Evolutionary conservation across 345 rosid genomes (phyloP), one percentile per base, ranked within the genome.

Genomic region (Anastatica hierochuntica): DNA sequence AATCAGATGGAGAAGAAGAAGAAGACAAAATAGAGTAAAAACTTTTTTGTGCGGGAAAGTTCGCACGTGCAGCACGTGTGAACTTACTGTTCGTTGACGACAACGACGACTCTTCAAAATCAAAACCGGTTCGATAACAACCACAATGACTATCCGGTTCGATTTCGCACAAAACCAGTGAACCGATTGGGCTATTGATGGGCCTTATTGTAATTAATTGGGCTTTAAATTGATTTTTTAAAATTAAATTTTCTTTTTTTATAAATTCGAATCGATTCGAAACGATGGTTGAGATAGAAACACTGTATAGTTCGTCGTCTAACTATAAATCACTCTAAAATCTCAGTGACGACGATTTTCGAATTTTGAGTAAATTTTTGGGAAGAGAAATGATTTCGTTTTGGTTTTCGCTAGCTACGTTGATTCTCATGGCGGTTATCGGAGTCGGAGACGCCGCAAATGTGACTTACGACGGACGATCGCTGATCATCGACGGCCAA

Each of bases 401-500:
- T 42, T 14, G 4, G 10, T 35, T 21, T 21, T 58, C 54, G 4
- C 36, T 58, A 1, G 60, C 54, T 43, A 5, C 49, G 19, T 8
- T 66, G 48, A 30, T 51, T 50, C 45, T 68, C 45, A 7, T 19
- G 55, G 73, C 49, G 53, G 26, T 48, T 21, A 53, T 43, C 24
- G 17, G 27, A 29, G 37, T 19, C 8, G 57, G 35, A 30, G 16
- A 49, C 21, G 41, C 35, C 20, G 19, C 50, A 18, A 27, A 64
- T 59, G 53, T 74, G 14, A 74, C 79, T 0, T 88, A 77, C 42
- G 97, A 89, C 50, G 78, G 68, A 21, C 67, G 81, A 54, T 77
- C 94, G 8, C 43, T 83, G 49, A 75, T 79, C 70, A 60, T 85
- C 53, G 68, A 85, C 50, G 95, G 84, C 10, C 35, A 76, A 27